These are phyloP conservation scores for Patellifolia procumbens DNA, from an alignment of 179 eudicot genomes.

Conservation along the genomic window DNA sequence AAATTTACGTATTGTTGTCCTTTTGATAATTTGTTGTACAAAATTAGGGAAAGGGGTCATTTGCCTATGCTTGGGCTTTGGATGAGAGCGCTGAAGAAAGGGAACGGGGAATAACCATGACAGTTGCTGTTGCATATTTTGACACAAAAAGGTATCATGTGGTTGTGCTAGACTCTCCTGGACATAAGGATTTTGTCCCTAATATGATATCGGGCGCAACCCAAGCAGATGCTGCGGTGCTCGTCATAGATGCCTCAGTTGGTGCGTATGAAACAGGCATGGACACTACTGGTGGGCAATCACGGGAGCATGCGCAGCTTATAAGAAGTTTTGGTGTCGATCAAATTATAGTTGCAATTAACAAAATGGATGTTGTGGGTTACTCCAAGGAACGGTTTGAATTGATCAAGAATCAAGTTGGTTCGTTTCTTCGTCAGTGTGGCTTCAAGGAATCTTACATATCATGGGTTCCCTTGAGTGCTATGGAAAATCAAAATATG, in stretches of 20 bases:
- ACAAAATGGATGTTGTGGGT: constrained; percentile 92
- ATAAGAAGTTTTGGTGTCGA: constrained; percentile 98
- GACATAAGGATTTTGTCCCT: constrained; percentile 98
- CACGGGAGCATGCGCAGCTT: constrained; percentile 96
- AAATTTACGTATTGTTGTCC: background rate
- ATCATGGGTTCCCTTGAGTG: constrained; percentile 97
- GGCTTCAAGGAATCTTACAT: constrained; percentile 79
- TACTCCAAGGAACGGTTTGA: constrained; percentile 93
- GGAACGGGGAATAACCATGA: constrained; percentile 98
- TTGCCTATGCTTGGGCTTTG: constrained; percentile 98
- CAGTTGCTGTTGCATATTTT: constrained; percentile 97
- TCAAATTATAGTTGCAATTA: constrained; percentile 81
- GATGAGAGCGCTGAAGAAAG: constrained; percentile 98
- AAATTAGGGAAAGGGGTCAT: constrained; percentile 92
- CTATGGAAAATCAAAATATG: constrained; percentile 92
- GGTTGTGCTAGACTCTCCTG: constrained; percentile 95
- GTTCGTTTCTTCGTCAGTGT: constrained; percentile 82
- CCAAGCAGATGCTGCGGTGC: constrained; percentile 96
- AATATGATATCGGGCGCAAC: constrained; percentile 99
- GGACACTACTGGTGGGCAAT: constrained; percentile 78
- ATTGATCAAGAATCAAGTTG: constrained; percentile 68
- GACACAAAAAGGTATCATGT: constrained; percentile 76
- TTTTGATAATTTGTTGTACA: constrained; percentile 21
- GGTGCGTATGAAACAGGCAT: constrained; percentile 96
- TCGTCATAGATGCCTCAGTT: constrained; percentile 88